Conservation (phyloP, 345 rosid genomes). For the Dimocarpus longan region DNA sequence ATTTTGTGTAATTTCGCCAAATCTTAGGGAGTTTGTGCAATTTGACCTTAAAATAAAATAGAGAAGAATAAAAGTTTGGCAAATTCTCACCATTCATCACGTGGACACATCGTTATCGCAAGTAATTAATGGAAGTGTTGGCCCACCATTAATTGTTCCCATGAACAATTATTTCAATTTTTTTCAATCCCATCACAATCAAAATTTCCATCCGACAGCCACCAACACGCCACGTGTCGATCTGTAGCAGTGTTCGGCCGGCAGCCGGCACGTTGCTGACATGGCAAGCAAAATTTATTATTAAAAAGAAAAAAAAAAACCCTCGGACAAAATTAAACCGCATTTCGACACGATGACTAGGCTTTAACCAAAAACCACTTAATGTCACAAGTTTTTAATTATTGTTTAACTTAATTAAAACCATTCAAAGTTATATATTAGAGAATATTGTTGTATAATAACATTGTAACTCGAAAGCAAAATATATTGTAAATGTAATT, state of each 20-base stretch:
- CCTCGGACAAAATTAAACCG: not conserved
- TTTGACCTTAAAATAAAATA: not conserved
- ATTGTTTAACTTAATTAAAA: too few relatives aligned
- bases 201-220: conserved; percentile 10
- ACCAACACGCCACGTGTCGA: not conserved
- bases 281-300: conserved; percentile 5
- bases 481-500: too few relatives aligned
- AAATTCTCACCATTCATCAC: conserved; percentile 38
- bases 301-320: not conserved
- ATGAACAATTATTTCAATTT: not conserved
- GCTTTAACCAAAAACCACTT: too few relatives aligned
- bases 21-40: too few relatives aligned
- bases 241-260: not conserved
- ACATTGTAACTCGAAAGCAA: too few relatives aligned
- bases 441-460: too few relatives aligned
- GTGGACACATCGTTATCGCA: conserved; percentile 36
- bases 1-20: too few relatives aligned
- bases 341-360: not conserved
- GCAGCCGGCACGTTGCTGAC: conserved; percentile 19
- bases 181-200: not conserved
- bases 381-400: not conserved
- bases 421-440: too few relatives aligned
- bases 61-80: conserved; percentile 18
- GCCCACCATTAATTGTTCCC: conserved; percentile 28
- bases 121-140: conserved; percentile 26